Conservation (phyloP, 1,139 yeast genomes). For the Protomyces inundatus region DNA sequence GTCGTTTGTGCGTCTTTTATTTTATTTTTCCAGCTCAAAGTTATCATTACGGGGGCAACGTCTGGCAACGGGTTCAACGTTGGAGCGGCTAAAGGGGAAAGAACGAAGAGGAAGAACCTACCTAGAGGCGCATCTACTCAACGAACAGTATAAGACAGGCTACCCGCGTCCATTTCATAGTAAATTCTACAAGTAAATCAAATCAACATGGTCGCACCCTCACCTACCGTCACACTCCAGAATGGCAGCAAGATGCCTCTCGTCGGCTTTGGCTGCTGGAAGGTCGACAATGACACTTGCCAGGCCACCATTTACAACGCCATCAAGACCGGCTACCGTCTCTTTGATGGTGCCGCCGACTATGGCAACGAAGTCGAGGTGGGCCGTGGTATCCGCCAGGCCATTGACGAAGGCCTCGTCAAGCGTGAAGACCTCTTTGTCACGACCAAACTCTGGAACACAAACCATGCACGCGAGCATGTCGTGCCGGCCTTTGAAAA, state of each 20-base stretch:
- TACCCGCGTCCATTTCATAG: too few relatives aligned
- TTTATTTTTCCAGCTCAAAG: too few relatives aligned
- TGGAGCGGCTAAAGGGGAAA: too few relatives aligned
- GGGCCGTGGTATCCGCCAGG: constrained; percentile 49
- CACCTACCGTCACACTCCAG: constrained; percentile 26
- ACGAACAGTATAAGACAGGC: too few relatives aligned
- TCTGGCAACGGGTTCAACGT: too few relatives aligned
- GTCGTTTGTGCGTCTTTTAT: too few relatives aligned
- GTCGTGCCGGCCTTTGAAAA: constrained; percentile 47
- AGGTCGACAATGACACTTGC: constrained; percentile 32
- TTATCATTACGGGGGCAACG: too few relatives aligned
- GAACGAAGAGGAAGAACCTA: too few relatives aligned
- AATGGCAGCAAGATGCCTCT: constrained; percentile 47
- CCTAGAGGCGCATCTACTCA: too few relatives aligned
- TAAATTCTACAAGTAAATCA: too few relatives aligned
- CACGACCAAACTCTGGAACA: constrained; percentile 48
- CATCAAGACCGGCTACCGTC: constrained; percentile 45
- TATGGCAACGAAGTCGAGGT: constrained; percentile 52
- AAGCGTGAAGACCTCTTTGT: constrained; percentile 43
- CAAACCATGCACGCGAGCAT: constrained; percentile 47
- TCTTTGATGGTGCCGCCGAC: constrained; percentile 51
- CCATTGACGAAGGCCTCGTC: constrained; percentile 48
- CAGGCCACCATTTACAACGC: constrained; percentile 35
- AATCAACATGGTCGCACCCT: not conserved
- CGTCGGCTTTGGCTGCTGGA: constrained; percentile 48